phyloP scores from a whole-genome alignment of 768 basidiomycete genomes.

The Rhodotorula babjevae region DNA sequence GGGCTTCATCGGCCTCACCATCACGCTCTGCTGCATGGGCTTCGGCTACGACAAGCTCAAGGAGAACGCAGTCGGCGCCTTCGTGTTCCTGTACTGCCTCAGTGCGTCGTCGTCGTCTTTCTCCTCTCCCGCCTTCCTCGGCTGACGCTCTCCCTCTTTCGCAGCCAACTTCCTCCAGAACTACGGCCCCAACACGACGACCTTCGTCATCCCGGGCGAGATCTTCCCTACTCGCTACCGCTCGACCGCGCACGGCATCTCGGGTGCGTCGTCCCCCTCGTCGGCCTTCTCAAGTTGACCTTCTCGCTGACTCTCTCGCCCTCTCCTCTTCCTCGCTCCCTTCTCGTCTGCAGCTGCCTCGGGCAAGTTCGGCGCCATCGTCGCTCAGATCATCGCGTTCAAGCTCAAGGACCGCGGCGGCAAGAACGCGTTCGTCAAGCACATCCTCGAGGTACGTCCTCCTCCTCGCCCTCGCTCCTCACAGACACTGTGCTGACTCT shows the following conservation, averaged over 20 bases:
- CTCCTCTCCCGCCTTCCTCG: constrained; percentile 59
- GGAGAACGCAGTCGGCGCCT: constrained; percentile 55
- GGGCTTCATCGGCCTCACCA: constrained; percentile 61
- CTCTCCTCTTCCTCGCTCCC: neutral
- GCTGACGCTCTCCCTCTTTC: constrained; percentile 47
- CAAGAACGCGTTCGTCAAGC: constrained; percentile 44
- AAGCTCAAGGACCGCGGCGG: constrained; percentile 65
- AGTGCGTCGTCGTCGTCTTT: constrained; percentile 55
- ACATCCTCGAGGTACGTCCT: constrained; percentile 66
- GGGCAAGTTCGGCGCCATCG: constrained; percentile 74
- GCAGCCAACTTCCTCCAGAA: constrained; percentile 39
- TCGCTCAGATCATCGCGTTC: constrained; percentile 42
- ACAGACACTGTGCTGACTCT: no score
- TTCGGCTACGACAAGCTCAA: constrained; percentile 50
- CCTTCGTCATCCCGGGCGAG: constrained; percentile 74
- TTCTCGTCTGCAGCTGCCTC: constrained; percentile 48
- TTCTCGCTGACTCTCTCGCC: no score
- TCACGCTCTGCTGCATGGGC: constrained; percentile 43
- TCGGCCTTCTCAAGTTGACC: no score
- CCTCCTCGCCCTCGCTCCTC: no score
- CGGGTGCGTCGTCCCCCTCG: constrained; percentile 36
- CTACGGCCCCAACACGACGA: constrained; percentile 53
- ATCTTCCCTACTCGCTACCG: constrained; percentile 74
- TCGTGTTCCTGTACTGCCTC: constrained; percentile 66
- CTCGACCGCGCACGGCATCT: constrained; percentile 73